Evolutionary conservation across 257 asterid species (phyloP).

Genomic region (Scutellaria minor): DNA sequence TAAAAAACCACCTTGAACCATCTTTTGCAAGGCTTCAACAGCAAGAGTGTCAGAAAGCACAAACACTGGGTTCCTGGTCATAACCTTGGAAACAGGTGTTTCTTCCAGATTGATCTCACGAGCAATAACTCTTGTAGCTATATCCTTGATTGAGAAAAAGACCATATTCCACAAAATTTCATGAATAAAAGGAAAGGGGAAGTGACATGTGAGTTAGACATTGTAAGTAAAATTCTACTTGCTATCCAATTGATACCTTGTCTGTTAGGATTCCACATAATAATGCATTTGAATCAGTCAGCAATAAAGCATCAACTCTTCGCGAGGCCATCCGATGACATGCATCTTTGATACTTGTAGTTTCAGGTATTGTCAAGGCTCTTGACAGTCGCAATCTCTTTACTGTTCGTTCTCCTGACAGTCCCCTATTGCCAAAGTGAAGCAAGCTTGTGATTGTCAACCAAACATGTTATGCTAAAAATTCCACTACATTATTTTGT

Average conservation of each 20-base stretch:
- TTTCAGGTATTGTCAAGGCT: conserved; percentile 90
- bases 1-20: conserved; percentile 79
- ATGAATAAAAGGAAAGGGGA: not conserved
- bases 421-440: conserved; percentile 59
- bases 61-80: conserved; percentile 97
- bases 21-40: conserved; percentile 98
- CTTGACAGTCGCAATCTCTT: conserved; percentile 86
- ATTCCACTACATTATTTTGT: not conserved
- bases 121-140: conserved; percentile 86
- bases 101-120: conserved; percentile 75
- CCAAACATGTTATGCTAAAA: not conserved
- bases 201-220: not conserved
- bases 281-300: conserved; percentile 94
- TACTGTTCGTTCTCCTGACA: conserved; percentile 91
- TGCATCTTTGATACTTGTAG: conserved; percentile 82
- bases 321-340: conserved; percentile 94
- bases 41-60: conserved; percentile 98
- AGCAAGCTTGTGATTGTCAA: conserved; percentile 25
- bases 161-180: not conserved
- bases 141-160: conserved; percentile 59
- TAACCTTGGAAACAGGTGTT: conserved; percentile 88
- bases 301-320: conserved; percentile 85
- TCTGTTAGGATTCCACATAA: conserved; percentile 96
- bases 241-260: conserved; percentile 58
- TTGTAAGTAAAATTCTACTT: not conserved